These are phyloP conservation scores for Lenzites betulinus DNA, from an alignment of 768 basidiomycete species.

Conservation along the genomic window DNA sequence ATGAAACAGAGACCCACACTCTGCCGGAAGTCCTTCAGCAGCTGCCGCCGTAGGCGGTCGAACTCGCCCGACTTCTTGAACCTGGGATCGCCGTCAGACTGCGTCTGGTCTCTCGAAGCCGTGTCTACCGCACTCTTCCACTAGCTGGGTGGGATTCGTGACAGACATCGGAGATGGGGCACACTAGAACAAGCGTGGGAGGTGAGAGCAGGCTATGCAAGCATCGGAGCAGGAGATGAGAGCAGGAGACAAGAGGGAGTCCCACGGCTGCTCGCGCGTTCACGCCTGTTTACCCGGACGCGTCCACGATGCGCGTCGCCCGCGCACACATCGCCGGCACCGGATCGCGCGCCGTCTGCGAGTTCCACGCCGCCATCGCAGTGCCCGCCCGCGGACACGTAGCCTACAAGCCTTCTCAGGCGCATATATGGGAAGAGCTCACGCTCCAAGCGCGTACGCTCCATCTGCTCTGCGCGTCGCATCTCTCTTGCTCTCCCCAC, in stretches of 20 bases:
- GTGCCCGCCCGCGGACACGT: slow-evolving; percentile 4
- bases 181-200: not conserved
- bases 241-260: slow-evolving; percentile 18
- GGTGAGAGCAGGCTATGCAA: too few relatives aligned
- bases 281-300: too few relatives aligned
- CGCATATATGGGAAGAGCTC: not conserved
- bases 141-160: slow-evolving; percentile 59
- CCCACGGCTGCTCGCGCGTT: slow-evolving; percentile 15
- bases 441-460: not conserved
- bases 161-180: slow-evolving; percentile 42
- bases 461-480: not conserved
- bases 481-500: not conserved
- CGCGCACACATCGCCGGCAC: not conserved
- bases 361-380: slow-evolving; percentile 12
- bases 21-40: slow-evolving; percentile 61
- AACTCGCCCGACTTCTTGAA: slow-evolving; percentile 84
- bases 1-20: slow-evolving; percentile 46
- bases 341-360: not conserved
- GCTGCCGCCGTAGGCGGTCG: slow-evolving; percentile 66
- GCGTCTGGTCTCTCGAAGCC: not conserved
- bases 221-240: slow-evolving; percentile 17
- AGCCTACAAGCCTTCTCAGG: slow-evolving; percentile 1
- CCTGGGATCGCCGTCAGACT: slow-evolving; percentile 38
- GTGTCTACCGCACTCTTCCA: slow-evolving; percentile 54
- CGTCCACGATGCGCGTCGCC: slow-evolving; percentile 13